These are phyloP conservation scores for Erythrophleum fordii DNA, from an alignment of 306 rosid species.

Conservation along the genomic window DNA sequence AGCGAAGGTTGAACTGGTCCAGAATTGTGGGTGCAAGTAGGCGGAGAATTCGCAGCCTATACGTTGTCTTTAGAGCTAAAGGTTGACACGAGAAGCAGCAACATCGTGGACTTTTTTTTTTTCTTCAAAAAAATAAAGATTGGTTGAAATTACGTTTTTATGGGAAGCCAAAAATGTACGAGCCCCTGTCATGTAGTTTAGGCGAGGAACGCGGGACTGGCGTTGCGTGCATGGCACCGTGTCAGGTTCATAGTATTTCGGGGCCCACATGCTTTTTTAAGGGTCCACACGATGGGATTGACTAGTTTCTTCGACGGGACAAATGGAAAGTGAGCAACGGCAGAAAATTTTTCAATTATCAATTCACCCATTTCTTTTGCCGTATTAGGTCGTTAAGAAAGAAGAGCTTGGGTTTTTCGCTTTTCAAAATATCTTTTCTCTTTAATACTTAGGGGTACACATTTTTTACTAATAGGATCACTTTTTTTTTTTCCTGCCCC, in stretches of 20 bases:
- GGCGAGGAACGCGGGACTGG: constrained; percentile 14
- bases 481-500: too few relatives aligned
- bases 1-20: constrained; percentile 15
- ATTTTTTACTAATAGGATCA: too few relatives aligned
- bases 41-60: constrained; percentile 47
- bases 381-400: too few relatives aligned
- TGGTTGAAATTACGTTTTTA: neutral
- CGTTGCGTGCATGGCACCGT: neutral
- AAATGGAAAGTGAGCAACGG: neutral
- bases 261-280: neutral
- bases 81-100: neutral
- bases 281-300: neutral
- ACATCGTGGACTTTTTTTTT: constrained; percentile 20
- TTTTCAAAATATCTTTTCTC: too few relatives aligned
- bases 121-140: neutral
- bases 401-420: too few relatives aligned
- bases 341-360: too few relatives aligned
- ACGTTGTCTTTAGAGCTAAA: constrained; percentile 37
- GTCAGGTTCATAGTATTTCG: neutral
- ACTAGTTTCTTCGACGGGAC: neutral
- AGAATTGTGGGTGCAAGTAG: constrained; percentile 32
- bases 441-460: too few relatives aligned
- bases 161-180: constrained; percentile 9
- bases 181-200: constrained; percentile 1
- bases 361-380: too few relatives aligned